phyloP scores from a whole-genome alignment of 306 rosid species.

The Vicia villosa region DNA sequence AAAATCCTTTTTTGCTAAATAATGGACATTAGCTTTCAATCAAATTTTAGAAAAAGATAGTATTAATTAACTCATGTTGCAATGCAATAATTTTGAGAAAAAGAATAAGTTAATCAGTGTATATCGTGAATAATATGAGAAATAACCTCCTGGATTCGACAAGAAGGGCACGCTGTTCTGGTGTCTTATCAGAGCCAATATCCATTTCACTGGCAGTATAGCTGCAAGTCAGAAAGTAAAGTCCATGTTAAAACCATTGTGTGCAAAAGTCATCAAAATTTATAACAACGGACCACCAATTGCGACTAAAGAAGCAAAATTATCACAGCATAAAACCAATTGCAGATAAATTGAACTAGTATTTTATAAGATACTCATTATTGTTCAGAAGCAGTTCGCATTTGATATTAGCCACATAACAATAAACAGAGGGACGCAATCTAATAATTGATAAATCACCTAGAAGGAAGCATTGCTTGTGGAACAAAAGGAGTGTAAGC shows the following conservation, averaged over 20 bases:
- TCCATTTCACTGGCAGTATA: constrained; percentile 72
- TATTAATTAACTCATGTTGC: not conserved
- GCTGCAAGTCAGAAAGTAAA: constrained; percentile 51
- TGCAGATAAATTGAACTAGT: constrained; percentile 25
- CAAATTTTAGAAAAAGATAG: not conserved
- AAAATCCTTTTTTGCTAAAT: not conserved
- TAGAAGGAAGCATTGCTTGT: constrained; percentile 77
- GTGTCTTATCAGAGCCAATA: constrained; percentile 56
- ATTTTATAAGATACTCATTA: constrained; percentile 5
- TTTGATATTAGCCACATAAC: constrained; percentile 16
- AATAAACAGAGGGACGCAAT: not conserved
- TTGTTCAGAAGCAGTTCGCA: constrained; percentile 18
- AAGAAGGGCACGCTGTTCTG: constrained; percentile 84
- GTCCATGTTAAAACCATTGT: constrained; percentile 20
- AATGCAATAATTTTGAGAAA: constrained; percentile 20
- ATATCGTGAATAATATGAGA: constrained; percentile 13
- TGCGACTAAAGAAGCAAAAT: constrained; percentile 28
- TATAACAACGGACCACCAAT: constrained; percentile 9
- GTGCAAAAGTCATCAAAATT: constrained; percentile 22
- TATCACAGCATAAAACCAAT: constrained; percentile 17
- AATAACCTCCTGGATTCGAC: constrained; percentile 88
- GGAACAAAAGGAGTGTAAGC: constrained; percentile 87
- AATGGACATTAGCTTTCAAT: not conserved
- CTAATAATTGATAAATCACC: constrained; percentile 47
- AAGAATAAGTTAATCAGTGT: not conserved